phyloP scores from a whole-genome alignment of 352 stramenopile genomes.

The Phytophthora kernoviae region DNA sequence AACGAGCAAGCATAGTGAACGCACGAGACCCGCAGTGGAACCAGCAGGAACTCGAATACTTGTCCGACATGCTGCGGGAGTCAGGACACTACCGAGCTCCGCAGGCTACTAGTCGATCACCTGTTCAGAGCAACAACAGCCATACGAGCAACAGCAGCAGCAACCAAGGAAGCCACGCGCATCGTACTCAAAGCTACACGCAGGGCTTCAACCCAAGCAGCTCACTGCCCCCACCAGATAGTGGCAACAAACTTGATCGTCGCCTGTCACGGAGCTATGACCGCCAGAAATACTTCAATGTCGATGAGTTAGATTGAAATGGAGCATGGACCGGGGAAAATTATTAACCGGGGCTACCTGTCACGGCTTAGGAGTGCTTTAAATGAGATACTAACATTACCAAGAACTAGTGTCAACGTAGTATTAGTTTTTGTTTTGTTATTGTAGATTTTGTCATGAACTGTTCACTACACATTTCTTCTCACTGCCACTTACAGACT shows the following conservation, averaged over 20 bases:
- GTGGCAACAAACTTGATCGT: constrained; percentile 9
- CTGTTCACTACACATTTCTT: constrained; percentile 5
- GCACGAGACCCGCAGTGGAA: constrained; percentile 44
- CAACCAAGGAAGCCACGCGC: constrained; percentile 1
- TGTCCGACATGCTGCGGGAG: constrained; percentile 30
- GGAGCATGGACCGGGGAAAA: too few species aligned
- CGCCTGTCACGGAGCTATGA: constrained; percentile 13
- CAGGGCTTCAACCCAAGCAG: constrained; percentile 9
- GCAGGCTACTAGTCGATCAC: constrained; percentile 3
- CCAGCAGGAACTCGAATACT: constrained; percentile 41
- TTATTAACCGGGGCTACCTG: not conserved
- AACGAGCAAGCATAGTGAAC: constrained; percentile 22
- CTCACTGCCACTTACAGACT: constrained; percentile 25
- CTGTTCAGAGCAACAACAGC: constrained; percentile 3
- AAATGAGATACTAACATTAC: not conserved
- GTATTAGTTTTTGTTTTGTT: constrained; percentile 5
- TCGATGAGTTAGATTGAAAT: constrained; percentile 61
- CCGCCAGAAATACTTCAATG: constrained; percentile 50
- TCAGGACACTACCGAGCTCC: constrained; percentile 24
- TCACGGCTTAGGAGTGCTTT: not conserved
- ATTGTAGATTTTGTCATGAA: constrained; percentile 12
- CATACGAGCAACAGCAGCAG: constrained; percentile 1
- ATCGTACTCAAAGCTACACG: constrained; percentile 18
- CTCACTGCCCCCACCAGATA: constrained; percentile 14
- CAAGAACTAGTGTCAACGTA: not conserved